Evolutionary conservation across 2,329 filamentous ascomycete genomes (phyloP).

Genomic region (Aplosporella prunicola): DNA sequence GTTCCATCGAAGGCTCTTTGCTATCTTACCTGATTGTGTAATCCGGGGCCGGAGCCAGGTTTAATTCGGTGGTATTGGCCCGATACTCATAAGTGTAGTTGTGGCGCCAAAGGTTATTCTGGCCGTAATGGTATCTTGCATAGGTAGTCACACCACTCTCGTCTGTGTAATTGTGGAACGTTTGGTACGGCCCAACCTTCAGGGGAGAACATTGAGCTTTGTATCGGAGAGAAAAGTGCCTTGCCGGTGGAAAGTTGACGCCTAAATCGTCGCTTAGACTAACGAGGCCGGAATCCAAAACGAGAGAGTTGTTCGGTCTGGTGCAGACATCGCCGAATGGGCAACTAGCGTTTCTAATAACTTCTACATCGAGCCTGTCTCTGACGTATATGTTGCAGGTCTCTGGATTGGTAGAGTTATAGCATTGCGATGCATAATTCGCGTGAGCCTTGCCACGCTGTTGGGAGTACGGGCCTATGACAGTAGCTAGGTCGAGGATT

Average conservation of each 20-base stretch:
- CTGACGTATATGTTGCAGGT: slow-evolving; percentile 16
- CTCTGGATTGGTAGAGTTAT: slow-evolving; percentile 7
- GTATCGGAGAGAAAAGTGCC: slow-evolving; percentile 12
- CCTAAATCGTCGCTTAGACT: slow-evolving; percentile 18
- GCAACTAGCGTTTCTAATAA: slow-evolving; percentile 11
- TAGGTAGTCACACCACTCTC: too few species aligned
- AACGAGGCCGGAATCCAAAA: slow-evolving; percentile 18
- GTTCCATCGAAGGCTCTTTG: too few species aligned
- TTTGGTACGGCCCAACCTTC: background rate
- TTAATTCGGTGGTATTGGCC: too few species aligned
- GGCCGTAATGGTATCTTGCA: too few species aligned
- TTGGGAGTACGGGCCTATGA: background rate
- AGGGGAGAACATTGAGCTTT: background rate
- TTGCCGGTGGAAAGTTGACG: slow-evolving; percentile 16
- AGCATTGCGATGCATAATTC: slow-evolving; percentile 6
- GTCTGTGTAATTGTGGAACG: background rate
- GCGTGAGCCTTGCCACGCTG: background rate
- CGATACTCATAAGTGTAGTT: too few species aligned
- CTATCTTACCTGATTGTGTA: too few species aligned
- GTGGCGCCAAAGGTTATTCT: too few species aligned
- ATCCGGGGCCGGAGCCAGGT: too few species aligned
- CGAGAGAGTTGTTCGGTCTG: slow-evolving; percentile 12
- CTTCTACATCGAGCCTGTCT: background rate
- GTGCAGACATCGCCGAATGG: slow-evolving; percentile 18
- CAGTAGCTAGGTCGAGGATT: background rate